Conservation (phyloP, 495 filamentous ascomycete genomes). For the Penicillium cinerascens region DNA sequence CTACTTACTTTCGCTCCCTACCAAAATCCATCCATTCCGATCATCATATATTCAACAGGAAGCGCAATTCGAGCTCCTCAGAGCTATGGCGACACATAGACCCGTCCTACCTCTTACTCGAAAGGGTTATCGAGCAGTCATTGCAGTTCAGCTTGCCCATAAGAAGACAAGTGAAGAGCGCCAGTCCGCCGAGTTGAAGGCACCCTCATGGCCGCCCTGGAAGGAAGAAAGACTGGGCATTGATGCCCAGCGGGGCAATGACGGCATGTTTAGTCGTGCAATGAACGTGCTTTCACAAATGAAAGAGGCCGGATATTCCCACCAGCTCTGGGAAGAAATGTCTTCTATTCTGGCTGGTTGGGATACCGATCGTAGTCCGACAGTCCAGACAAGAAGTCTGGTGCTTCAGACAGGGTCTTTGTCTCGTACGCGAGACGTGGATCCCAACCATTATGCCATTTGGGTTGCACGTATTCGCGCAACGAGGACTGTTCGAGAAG, state of each 20-base stretch:
- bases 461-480: conserved; percentile 63
- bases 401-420: conserved; percentile 22
- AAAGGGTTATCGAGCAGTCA: conserved; percentile 60
- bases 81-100: conserved; percentile 55
- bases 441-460: conserved; percentile 22
- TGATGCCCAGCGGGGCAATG: conserved; percentile 52
- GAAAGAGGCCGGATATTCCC: conserved; percentile 60
- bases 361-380: conserved; percentile 67
- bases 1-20: conserved; percentile 51
- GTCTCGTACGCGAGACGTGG: conserved; percentile 6
- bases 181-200: conserved; percentile 57
- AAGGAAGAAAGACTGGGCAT: conserved; percentile 59
- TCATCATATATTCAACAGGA: conserved; percentile 50
- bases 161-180: conserved; percentile 58
- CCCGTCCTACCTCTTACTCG: conserved; percentile 56
- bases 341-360: conserved; percentile 59
- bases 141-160: conserved; percentile 59
- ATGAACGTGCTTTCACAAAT: conserved; percentile 54
- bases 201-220: conserved; percentile 68
- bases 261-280: conserved; percentile 57
- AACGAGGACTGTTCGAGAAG: conserved; percentile 67
- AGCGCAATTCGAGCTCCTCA: conserved; percentile 61
- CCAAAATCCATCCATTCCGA: conserved; percentile 46
- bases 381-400: conserved; percentile 59
- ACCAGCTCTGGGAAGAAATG: conserved; percentile 52